Conservation (phyloP, 2,329 filamentous ascomycete genomes). For the Aspergillus sp. region DNA sequence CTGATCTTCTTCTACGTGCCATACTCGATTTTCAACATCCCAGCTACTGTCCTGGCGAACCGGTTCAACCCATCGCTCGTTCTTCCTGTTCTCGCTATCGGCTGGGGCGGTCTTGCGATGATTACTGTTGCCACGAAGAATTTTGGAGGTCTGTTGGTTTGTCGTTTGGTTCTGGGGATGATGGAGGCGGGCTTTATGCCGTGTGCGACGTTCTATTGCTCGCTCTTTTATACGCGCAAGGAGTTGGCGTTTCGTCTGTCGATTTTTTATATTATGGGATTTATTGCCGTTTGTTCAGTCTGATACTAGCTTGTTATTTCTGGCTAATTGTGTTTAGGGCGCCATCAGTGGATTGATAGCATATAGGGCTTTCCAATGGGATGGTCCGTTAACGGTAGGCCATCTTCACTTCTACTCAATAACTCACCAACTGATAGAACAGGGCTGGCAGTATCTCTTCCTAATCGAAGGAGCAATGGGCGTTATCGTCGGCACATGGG, state of each 20-base stretch:
- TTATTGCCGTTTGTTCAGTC: background rate
- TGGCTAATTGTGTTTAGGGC: background rate
- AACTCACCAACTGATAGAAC: background rate
- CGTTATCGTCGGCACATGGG: background rate
- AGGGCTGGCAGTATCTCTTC: background rate
- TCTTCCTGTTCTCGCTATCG: background rate
- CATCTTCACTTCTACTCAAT: background rate
- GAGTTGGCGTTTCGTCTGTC: background rate
- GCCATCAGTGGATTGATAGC: background rate
- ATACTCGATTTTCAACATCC: background rate
- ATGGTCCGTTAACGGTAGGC: background rate
- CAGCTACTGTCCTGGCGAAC: background rate
- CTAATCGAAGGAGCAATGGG: background rate
- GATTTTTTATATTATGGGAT: background rate
- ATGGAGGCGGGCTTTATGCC: background rate
- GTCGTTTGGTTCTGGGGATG: background rate
- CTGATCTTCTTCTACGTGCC: constrained; percentile 1
- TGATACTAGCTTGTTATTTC: background rate
- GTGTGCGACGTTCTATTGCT: background rate
- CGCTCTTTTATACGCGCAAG: background rate
- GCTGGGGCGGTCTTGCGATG: background rate
- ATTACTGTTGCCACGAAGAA: background rate
- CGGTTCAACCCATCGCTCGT: background rate
- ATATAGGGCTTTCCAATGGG: background rate
- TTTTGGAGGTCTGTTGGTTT: background rate